Percentiles rank a stretch among this genome's conserved stretches.
These are phyloP conservation scores for Epithemia pelagica DNA, from an alignment of 108 stramenopile species.

Conservation along the genomic window DNA sequence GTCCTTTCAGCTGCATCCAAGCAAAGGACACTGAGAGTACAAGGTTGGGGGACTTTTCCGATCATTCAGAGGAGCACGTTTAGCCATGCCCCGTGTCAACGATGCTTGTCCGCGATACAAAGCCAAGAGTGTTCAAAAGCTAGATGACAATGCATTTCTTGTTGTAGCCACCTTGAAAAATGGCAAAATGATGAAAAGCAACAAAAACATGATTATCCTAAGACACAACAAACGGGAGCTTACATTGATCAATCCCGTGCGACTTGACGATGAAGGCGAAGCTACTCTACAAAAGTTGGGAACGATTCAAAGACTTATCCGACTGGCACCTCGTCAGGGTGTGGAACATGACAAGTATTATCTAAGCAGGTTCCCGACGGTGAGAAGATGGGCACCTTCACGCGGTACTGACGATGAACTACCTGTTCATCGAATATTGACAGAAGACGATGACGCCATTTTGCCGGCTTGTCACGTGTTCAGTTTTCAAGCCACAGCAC, in stretches of 20 bases:
- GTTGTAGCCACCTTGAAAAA: background rate
- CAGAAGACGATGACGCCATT: background rate
- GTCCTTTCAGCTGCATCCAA: too few species aligned
- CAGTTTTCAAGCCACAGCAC: slow-evolving; percentile 10
- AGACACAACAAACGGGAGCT: slow-evolving; percentile 11
- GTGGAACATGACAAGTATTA: slow-evolving; percentile 1
- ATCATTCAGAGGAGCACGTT: too few species aligned
- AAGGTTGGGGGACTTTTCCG: too few species aligned
- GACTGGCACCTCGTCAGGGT: slow-evolving; percentile 5
- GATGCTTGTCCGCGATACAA: background rate
- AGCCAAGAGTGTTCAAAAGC: background rate
- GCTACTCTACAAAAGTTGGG: background rate
- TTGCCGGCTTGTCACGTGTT: slow-evolving; percentile 6
- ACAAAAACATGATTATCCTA: slow-evolving; percentile 4
- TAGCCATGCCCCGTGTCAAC: background rate
- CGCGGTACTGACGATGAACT: background rate
- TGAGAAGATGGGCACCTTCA: slow-evolving; percentile 2
- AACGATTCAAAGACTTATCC: background rate
- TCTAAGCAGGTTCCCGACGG: background rate
- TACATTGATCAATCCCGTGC: slow-evolving; percentile 3
- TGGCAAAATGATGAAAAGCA: background rate
- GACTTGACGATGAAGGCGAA: slow-evolving; percentile 1
- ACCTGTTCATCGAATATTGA: slow-evolving; percentile 3
- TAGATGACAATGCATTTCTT: slow-evolving; percentile 2
- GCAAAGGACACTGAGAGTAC: too few species aligned